phyloP scores from a whole-genome alignment of 371 early-diverging fungal genomes.

The Umbelopsis sp. region DNA sequence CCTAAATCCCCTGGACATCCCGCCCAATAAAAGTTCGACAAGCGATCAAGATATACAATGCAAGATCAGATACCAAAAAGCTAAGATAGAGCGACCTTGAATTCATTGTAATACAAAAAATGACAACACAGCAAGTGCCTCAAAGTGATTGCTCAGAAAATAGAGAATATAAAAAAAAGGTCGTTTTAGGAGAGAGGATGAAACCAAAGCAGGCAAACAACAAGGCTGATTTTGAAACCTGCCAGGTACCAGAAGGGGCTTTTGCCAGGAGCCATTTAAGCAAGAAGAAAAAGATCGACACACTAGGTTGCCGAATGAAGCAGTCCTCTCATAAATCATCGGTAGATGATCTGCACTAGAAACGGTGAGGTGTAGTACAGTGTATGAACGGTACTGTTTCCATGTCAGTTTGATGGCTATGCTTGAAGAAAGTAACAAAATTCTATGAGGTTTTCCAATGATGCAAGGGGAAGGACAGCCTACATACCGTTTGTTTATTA shows the following conservation, averaged over 20 bases:
- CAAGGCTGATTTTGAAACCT: neutral
- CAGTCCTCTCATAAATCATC: neutral
- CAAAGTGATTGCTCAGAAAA: no score
- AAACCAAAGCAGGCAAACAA: constrained; percentile 1
- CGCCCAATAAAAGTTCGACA: constrained; percentile 11
- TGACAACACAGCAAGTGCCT: no score
- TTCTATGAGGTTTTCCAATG: no score
- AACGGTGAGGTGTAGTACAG: no score
- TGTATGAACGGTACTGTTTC: no score
- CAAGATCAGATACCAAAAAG: neutral
- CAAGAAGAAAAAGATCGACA: neutral
- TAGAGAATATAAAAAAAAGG: no score
- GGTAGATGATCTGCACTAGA: neutral
- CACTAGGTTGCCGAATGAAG: neutral
- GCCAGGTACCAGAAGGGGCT: neutral
- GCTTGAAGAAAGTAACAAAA: no score
- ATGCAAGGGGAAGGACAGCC: no score
- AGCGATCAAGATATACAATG: neutral
- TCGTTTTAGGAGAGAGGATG: neutral
- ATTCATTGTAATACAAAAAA: no score
- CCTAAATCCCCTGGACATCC: constrained; percentile 12
- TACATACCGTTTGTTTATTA: no score
- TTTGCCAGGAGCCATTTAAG: neutral
- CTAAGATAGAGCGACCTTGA: neutral
- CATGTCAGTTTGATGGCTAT: no score